Evolutionary conservation across 371 early-diverging fungal species (phyloP).

Genomic region (Mucor piriformis): DNA sequence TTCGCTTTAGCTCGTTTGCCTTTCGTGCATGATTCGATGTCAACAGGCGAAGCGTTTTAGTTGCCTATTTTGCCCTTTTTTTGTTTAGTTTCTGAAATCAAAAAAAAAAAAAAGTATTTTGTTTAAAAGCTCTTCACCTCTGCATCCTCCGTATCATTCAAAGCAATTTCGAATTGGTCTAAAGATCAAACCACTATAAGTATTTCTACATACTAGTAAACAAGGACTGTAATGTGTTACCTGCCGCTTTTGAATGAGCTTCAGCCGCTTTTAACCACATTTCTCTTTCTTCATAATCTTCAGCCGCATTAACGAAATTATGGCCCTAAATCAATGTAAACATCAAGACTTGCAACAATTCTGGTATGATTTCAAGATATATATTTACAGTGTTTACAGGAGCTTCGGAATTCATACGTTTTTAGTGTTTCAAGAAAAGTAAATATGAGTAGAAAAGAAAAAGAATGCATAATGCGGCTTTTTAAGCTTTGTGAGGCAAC

Average conservation of each 20-base stretch:
- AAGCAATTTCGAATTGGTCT: constrained; percentile 28
- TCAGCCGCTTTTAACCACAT: constrained; percentile 51
- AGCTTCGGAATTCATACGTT: constrained; percentile 37
- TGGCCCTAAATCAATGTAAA: constrained; percentile 45
- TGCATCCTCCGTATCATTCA: constrained; percentile 20
- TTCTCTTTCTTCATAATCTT: constrained; percentile 56
- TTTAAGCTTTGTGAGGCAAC: too few relatives aligned
- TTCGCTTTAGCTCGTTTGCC: constrained; percentile 19
- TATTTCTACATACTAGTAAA: not conserved
- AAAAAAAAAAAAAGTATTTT: too few relatives aligned
- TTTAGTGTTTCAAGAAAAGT: not conserved
- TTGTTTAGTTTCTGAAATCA: not conserved
- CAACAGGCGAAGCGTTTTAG: constrained; percentile 19
- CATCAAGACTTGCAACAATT: not conserved
- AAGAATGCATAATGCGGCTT: not conserved
- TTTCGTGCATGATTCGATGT: constrained; percentile 24
- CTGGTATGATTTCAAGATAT: too few relatives aligned
- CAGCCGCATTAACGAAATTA: constrained; percentile 52
- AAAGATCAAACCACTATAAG: not conserved
- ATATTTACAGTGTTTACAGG: constrained; percentile 38
- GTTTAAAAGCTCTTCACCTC: constrained; percentile 12
- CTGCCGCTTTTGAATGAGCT: constrained; percentile 52
- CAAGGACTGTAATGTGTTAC: not conserved
- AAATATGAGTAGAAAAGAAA: not conserved
- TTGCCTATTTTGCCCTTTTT: constrained; percentile 11